Percentiles rank a stretch among this genome's conserved stretches.
Conservation (phyloP, 306 rosid genomes). For the Crataegus laevigata region DNA sequence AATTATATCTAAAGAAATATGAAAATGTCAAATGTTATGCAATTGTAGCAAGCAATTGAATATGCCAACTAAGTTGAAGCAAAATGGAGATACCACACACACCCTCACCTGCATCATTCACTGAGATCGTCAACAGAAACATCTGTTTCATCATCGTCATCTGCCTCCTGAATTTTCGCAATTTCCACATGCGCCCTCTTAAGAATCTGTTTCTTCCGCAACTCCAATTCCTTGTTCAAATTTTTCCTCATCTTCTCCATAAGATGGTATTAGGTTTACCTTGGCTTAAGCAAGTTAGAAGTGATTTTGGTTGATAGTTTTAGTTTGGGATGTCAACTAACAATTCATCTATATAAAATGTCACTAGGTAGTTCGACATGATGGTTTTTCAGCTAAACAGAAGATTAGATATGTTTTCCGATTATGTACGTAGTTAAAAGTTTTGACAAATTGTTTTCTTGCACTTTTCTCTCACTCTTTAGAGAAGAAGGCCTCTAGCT, state of each 20-base stretch:
- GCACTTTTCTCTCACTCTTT: background rate
- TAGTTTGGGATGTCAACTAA: too few species aligned
- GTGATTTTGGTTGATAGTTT: too few species aligned
- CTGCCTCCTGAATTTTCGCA: constrained; percentile 49
- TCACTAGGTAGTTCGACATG: too few species aligned
- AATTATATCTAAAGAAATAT: background rate
- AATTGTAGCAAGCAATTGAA: constrained; percentile 3
- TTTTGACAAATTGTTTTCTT: too few species aligned
- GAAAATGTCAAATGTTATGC: too few species aligned
- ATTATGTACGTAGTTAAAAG: too few species aligned
- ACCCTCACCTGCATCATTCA: constrained; percentile 26
- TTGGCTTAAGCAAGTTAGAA: too few species aligned
- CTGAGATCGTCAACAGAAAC: background rate
- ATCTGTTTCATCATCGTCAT: constrained; percentile 40
- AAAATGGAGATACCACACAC: background rate
- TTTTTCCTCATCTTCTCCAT: constrained; percentile 75
- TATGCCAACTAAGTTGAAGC: background rate
- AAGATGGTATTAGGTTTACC: too few species aligned
- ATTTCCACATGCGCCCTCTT: constrained; percentile 69
- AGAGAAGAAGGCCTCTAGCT: constrained; percentile 27
- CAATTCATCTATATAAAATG: too few species aligned
- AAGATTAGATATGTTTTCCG: too few species aligned
- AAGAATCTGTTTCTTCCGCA: constrained; percentile 77
- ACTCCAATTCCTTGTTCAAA: constrained; percentile 60
- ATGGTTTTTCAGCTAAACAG: too few species aligned